Conservation (phyloP, 225 moss, liverwort and hornwort genomes). For the Pleurozium schreberi region DNA sequence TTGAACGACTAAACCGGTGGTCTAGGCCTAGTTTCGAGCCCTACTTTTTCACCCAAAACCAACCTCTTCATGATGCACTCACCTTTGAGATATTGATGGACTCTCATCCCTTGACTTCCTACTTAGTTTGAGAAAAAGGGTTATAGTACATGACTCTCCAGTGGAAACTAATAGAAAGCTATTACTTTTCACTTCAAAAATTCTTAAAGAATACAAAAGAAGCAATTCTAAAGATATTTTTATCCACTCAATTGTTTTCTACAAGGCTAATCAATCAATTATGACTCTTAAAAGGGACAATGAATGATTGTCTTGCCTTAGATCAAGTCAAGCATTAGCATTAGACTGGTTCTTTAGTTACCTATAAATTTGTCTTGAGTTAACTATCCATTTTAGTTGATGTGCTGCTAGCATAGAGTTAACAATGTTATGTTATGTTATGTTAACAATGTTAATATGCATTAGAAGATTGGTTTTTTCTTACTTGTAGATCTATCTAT, state of each 20-base stretch:
- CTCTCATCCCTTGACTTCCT: neutral
- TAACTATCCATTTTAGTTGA: neutral
- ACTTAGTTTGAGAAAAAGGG: neutral
- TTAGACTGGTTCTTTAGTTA: neutral
- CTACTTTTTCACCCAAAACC: neutral
- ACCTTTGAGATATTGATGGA: neutral
- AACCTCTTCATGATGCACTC: neutral
- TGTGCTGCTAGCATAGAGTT: neutral
- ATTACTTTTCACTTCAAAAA: neutral
- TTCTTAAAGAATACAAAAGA: neutral
- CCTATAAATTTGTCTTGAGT: neutral
- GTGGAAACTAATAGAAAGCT: neutral
- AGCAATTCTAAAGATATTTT: neutral
- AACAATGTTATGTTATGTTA: no score
- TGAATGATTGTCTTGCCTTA: no score
- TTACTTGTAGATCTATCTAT: fast-evolving
- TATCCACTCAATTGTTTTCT: neutral
- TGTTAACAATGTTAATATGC: neutral
- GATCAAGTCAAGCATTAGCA: neutral
- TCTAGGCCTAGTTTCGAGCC: neutral
- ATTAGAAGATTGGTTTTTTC: neutral
- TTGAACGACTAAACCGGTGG: neutral
- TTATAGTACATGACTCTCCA: neutral
- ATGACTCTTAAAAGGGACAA: neutral
- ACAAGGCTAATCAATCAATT: neutral